Conservation (phyloP, 768 basidiomycete species). For the Xerocomus spinulosus region DNA sequence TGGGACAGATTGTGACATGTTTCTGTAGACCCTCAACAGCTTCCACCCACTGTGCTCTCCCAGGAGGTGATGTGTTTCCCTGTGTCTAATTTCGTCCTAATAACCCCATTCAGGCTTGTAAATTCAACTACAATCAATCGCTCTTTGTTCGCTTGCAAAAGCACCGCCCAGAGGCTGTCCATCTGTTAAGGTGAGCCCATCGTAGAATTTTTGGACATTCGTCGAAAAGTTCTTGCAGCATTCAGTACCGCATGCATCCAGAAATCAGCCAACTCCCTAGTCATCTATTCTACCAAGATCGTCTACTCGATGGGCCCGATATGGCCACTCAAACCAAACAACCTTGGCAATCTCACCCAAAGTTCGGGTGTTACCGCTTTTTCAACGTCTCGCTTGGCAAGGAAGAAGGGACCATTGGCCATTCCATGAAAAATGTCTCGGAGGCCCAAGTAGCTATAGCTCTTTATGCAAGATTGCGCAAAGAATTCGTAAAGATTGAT, state of each 20-base stretch:
- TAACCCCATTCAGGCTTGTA: constrained; percentile 46
- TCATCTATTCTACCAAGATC: constrained; percentile 76
- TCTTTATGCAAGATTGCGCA: constrained; percentile 66
- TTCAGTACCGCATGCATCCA: constrained; percentile 99
- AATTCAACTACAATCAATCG: constrained; percentile 80
- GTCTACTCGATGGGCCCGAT: constrained; percentile 78
- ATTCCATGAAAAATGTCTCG: constrained; percentile 69
- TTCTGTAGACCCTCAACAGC: constrained; percentile 72
- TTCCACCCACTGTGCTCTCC: constrained; percentile 89
- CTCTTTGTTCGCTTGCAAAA: constrained; percentile 90
- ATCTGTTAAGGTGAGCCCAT: constrained; percentile 71
- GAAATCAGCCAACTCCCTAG: constrained; percentile 90
- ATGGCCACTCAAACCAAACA: constrained; percentile 81
- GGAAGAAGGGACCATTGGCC: constrained; percentile 52
- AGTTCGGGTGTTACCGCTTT: constrained; percentile 86
- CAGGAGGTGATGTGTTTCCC: constrained; percentile 40
- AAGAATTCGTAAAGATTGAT: constrained; percentile 55
- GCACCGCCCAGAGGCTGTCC: constrained; percentile 75
- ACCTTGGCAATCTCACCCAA: constrained; percentile 77
- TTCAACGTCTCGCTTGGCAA: constrained; percentile 70
- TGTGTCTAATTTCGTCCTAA: constrained; percentile 22
- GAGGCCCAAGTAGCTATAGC: constrained; percentile 76
- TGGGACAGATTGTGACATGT: neutral
- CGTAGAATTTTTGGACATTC: neutral
- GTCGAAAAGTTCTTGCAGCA: constrained; percentile 44